A percentile compares a stretch with the other conserved stretches of the same genome.
Evolutionary conservation across 2,329 filamentous ascomycete genomes (phyloP).

Genomic region (Botrytis hyacinthi): DNA sequence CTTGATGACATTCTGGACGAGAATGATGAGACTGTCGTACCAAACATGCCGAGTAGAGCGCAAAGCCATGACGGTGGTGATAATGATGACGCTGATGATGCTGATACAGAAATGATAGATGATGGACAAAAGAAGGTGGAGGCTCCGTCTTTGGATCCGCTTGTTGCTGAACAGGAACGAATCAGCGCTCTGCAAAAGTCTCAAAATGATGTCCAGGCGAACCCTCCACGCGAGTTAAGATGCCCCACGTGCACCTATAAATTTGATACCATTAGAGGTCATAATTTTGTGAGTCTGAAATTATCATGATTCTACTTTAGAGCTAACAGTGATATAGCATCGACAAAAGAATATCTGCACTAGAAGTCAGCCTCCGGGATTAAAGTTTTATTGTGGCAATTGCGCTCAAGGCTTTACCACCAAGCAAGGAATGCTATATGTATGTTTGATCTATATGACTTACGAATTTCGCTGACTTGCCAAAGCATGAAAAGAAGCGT

Average conservation of each 20-base stretch:
- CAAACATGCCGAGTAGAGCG: conserved; percentile 16
- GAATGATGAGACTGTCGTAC: conserved; percentile 30
- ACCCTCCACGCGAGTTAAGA: background rate
- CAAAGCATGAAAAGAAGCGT: conserved; percentile 22
- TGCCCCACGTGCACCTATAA: conserved; percentile 14
- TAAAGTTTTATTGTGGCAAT: conserved; percentile 18
- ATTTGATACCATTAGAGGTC: conserved; percentile 14
- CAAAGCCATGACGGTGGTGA: conserved; percentile 3
- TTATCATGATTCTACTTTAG: background rate
- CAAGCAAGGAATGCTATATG: conserved; percentile 30
- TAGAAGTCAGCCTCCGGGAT: conserved; percentile 8
- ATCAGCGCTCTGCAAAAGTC: conserved; percentile 12
- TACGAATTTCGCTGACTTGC: background rate
- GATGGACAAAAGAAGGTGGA: background rate
- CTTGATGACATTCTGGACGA: conserved; percentile 34
- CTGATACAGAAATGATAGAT: conserved; percentile 21
- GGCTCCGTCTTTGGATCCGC: conserved; percentile 14
- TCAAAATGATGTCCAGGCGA: conserved; percentile 1
- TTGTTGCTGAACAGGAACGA: conserved; percentile 22
- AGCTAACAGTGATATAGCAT: conserved; percentile 20
- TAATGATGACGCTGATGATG: background rate
- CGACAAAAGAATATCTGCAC: conserved; percentile 23
- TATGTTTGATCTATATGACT: conserved; percentile 17
- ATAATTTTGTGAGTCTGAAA: conserved; percentile 18
- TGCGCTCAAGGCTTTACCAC: conserved; percentile 26